Evolutionary conservation across 2,329 filamentous ascomycete genomes (phyloP).

Genomic region (Huntiella omanensis): DNA sequence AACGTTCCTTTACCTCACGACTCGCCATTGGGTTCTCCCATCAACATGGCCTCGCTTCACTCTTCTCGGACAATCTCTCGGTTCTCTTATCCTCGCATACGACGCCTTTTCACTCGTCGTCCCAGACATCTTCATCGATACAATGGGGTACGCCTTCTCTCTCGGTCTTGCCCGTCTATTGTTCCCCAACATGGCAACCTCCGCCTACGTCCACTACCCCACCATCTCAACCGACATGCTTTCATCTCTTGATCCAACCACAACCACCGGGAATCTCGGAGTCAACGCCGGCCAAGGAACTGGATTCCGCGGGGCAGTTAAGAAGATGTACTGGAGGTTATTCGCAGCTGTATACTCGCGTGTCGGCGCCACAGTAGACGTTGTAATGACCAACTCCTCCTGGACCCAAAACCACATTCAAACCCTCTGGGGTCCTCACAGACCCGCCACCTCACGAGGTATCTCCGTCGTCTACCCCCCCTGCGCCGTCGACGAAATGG

Average conservation of each 20-base stretch:
- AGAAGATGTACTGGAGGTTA: slow-evolving; percentile 67
- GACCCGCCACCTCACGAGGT: slow-evolving; percentile 22
- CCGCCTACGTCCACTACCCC: slow-evolving; percentile 91
- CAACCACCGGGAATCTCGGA: slow-evolving; percentile 41
- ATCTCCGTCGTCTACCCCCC: slow-evolving; percentile 78
- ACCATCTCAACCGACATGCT: slow-evolving; percentile 99
- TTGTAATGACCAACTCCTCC: slow-evolving; percentile 93
- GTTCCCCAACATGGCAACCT: slow-evolving; percentile 65
- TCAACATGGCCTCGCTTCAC: slow-evolving; percentile 86
- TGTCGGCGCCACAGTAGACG: slow-evolving; percentile 67
- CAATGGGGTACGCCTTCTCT: slow-evolving; percentile 93
- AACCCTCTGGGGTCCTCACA: slow-evolving; percentile 53
- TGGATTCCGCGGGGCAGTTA: slow-evolving; percentile 50
- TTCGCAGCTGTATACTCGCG: slow-evolving; percentile 71
- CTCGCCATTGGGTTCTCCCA: slow-evolving; percentile 67
- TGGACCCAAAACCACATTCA: slow-evolving; percentile 82
- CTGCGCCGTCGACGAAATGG: slow-evolving; percentile 72
- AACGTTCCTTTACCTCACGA: slow-evolving; percentile 78
- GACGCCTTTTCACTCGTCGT: slow-evolving; percentile 85
- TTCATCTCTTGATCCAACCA: slow-evolving; percentile 50
- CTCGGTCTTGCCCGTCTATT: slow-evolving; percentile 66
- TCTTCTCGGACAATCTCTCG: slow-evolving; percentile 79
- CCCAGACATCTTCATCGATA: slow-evolving; percentile 89
- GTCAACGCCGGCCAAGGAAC: slow-evolving; percentile 68
- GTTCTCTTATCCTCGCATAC: slow-evolving; percentile 71